Percentiles rank a stretch among this genome's conserved stretches.
Conservation (phyloP, 163 green algal genomes). For the Scenedesmus sp. region DNA sequence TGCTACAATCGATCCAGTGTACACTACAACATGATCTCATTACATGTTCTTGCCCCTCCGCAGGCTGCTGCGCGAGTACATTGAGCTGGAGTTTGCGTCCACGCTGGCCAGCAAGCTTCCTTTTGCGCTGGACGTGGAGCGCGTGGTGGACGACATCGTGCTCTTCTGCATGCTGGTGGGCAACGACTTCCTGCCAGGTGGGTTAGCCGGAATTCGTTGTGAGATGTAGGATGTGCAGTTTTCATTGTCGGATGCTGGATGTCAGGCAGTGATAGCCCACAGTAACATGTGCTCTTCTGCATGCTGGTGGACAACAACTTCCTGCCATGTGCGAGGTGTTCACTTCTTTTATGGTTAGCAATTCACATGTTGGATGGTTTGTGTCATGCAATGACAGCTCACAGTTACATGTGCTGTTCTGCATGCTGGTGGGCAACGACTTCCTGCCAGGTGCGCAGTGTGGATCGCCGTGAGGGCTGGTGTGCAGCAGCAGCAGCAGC, state of each 20-base stretch:
- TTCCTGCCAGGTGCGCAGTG: slow-evolving; percentile 84
- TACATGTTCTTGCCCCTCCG: neutral
- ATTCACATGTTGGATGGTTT: no score
- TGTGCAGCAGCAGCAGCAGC: no score
- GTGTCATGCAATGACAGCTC: no score
- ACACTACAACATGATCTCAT: neutral
- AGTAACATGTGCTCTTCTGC: neutral
- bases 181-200: slow-evolving; percentile 95
- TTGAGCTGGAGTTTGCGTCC: slow-evolving; percentile 90
- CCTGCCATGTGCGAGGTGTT: neutral
- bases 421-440: slow-evolving; percentile 97
- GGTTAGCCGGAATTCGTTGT: neutral
- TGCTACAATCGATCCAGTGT: no score
- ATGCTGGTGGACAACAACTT: neutral
- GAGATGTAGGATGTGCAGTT: neutral
- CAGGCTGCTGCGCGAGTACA: slow-evolving; percentile 87
- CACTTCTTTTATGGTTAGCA: neutral
- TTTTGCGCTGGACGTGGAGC: slow-evolving; percentile 79
- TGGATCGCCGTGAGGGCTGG: no score
- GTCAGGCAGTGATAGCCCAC: no score
- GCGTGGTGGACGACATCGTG: slow-evolving; percentile 96
- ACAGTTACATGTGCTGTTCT: slow-evolving; percentile 84
- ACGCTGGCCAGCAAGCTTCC: neutral
- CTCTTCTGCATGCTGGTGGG: slow-evolving; percentile 97
- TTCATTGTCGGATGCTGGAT: neutral